Evolutionary conservation across 139 green algal species (phyloP).

Genomic region (Zygnema circumcarinatum): DNA sequence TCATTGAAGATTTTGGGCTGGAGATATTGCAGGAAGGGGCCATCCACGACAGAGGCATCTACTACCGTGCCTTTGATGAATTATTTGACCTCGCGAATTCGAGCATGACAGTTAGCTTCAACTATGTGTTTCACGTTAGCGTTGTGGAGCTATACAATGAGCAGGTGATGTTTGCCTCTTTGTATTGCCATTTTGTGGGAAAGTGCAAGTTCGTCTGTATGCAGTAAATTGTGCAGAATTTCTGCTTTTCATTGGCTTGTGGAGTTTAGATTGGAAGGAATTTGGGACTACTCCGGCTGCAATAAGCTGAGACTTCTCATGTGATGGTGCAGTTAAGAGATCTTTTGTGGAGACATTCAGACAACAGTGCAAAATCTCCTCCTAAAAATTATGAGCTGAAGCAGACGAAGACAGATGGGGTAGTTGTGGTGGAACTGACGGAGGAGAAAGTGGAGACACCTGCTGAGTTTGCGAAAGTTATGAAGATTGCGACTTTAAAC

Average conservation of each 20-base stretch:
- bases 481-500: background rate
- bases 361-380: background rate
- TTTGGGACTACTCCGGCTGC: too few relatives aligned
- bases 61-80: constrained; percentile 65
- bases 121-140: constrained; percentile 42
- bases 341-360: background rate
- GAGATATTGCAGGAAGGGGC: constrained; percentile 44
- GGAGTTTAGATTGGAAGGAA: too few relatives aligned
- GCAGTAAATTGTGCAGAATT: too few relatives aligned
- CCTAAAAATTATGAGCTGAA: constrained; percentile 11
- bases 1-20: background rate
- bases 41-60: constrained; percentile 61
- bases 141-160: constrained; percentile 57
- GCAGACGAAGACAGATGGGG: background rate
- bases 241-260: too few relatives aligned
- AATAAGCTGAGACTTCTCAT: too few relatives aligned
- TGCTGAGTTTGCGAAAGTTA: constrained; percentile 26
- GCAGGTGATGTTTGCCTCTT: constrained; percentile 17
- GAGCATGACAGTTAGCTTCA: background rate
- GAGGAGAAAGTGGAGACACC: constrained; percentile 28
- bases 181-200: too few relatives aligned
- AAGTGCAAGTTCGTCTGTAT: too few relatives aligned
- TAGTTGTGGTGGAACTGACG: constrained; percentile 3
- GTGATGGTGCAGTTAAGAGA: constrained; percentile 1
- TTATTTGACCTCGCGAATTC: constrained; percentile 62